Evolutionary conservation across 2,329 filamentous ascomycete species (phyloP), one percentile per base, ranked within the genome.

Genomic region (Blastomyces gilchristii): DNA sequence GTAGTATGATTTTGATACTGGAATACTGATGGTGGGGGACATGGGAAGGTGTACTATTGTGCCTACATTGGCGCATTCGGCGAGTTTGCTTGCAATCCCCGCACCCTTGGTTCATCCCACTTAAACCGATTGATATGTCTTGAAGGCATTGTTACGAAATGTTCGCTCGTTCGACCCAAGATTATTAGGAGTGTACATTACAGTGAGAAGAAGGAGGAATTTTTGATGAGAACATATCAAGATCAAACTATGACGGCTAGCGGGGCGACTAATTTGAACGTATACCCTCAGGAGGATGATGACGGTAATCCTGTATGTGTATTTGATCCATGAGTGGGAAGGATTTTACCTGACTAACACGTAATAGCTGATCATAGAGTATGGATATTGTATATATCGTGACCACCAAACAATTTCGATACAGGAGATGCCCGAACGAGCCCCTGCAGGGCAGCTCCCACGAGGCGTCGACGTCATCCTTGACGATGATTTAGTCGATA

Each of bases 141-240:
- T 60, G 94, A 99, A 77, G 94, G 94, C 57, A 99, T 99, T 70
- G 94, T 99, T 52, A 99, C 94, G 45, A 89, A 94, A 75, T 96
- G 91, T 77, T 97, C 92, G 31, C 82, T 99, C 25, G 96, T 99
- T 66, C 85, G 95, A 63, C 94, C 94, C 12, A 99, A 99, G 78
- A 86, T 99, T n/a, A 87, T 97, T 66, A 96, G 95, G 79, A 97
- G 94, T 77, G 92, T 99, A 61, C 94, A 99, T 75, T 97, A 92
- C 78, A 96, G 91, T 71, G 92, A 97, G 77, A 85, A 79, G 67
- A 91, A 90, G 75, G 84, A 90, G 67, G 89, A 88, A 50, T 99
- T 97, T 69, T 86, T 93, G 71, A 91, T 90, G 71, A 85, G 91
- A 67, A 91, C 94, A 74, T 99, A 99, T 75, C 85, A 87, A 69